Conservation (phyloP, 352 stramenopile species). For the Globisporangium nodosum region DNA sequence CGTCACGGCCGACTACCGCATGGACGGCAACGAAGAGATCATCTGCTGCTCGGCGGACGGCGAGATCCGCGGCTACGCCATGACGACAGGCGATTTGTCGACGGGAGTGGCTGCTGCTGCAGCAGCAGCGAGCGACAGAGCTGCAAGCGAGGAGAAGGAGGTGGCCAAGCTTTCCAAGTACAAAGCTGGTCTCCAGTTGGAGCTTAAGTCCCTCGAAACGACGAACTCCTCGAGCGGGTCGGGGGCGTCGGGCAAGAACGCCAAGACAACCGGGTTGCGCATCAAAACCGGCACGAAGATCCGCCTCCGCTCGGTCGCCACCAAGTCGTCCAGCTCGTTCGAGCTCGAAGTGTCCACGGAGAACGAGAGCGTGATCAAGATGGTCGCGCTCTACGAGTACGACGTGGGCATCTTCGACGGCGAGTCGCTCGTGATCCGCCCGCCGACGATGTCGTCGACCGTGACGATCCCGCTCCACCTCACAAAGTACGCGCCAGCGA, state of each 20-base stretch:
- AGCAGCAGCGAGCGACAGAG: slow-evolving; percentile 29
- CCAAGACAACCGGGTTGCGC: slow-evolving; percentile 29
- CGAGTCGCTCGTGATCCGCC: slow-evolving; percentile 72
- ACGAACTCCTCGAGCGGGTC: slow-evolving; percentile 14
- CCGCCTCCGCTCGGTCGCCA: slow-evolving; percentile 48
- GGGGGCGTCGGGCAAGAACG: slow-evolving; percentile 21
- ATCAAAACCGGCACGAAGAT: slow-evolving; percentile 58
- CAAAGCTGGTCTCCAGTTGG: slow-evolving; percentile 64
- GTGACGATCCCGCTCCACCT: slow-evolving; percentile 54
- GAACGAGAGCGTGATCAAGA: slow-evolving; percentile 85
- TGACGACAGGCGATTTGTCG: slow-evolving; percentile 36
- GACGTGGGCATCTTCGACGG: slow-evolving; percentile 84
- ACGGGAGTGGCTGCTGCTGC: neutral
- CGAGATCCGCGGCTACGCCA: slow-evolving; percentile 71
- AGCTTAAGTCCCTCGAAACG: slow-evolving; percentile 73
- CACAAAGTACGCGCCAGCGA: slow-evolving; percentile 59
- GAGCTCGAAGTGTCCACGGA: slow-evolving; percentile 84
- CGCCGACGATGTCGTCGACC: slow-evolving; percentile 32
- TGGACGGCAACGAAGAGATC: slow-evolving; percentile 86
- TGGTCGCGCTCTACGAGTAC: slow-evolving; percentile 82
- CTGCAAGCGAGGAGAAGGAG: slow-evolving; percentile 63
- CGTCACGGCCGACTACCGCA: slow-evolving; percentile 82
- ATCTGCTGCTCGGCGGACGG: slow-evolving; percentile 81
- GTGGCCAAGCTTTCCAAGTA: slow-evolving; percentile 77
- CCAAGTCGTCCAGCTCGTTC: slow-evolving; percentile 42